Percentiles rank a stretch among this genome's conserved stretches.
Evolutionary conservation across 139 green algal genomes (phyloP).

Genomic region (Tetraselmis striata): DNA sequence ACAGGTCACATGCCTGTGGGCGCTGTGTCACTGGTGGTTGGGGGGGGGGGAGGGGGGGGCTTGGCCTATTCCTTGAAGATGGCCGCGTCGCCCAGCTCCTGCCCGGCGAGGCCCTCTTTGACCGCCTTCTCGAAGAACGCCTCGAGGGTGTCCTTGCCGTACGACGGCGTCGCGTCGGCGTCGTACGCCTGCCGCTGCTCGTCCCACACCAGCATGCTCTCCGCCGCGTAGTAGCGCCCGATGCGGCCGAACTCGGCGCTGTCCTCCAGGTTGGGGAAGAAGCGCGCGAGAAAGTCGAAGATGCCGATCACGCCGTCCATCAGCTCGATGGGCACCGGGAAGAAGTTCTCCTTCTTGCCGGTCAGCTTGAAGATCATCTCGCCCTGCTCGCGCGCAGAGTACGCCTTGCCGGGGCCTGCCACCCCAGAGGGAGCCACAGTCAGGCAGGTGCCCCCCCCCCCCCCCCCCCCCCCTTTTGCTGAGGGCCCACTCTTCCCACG

Average conservation of each 20-base stretch:
- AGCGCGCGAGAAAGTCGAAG: conserved; percentile 72
- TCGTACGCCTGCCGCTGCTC: conserved; percentile 52
- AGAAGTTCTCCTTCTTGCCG: conserved; percentile 71
- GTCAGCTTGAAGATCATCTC: conserved; percentile 88
- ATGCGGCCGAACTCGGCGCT: conserved; percentile 83
- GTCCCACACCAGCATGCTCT: conserved; percentile 96
- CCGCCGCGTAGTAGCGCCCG: conserved; percentile 94
- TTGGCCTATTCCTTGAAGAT: too few relatives aligned
- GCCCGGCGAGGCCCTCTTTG: conserved; percentile 68
- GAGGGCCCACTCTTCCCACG: too few relatives aligned
- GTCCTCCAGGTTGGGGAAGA: conserved; percentile 81
- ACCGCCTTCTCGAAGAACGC: conserved; percentile 77
- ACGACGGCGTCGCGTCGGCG: conserved; percentile 80
- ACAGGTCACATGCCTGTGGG: too few relatives aligned
- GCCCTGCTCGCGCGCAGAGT: conserved; percentile 83
- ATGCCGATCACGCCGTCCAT: conserved; percentile 95
- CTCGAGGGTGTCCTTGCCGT: conserved; percentile 91
- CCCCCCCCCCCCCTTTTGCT: too few relatives aligned
- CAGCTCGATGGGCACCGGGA: conserved; percentile 86
- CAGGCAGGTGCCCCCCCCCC: too few relatives aligned
- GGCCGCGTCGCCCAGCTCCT: conserved; percentile 90
- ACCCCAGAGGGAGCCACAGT: too few relatives aligned
- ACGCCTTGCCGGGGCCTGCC: conserved; percentile 80
- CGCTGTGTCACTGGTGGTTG: too few relatives aligned
- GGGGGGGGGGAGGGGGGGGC: too few relatives aligned